Conservation (phyloP, 78 protist species). For the Dictyostelium capitatum region DNA sequence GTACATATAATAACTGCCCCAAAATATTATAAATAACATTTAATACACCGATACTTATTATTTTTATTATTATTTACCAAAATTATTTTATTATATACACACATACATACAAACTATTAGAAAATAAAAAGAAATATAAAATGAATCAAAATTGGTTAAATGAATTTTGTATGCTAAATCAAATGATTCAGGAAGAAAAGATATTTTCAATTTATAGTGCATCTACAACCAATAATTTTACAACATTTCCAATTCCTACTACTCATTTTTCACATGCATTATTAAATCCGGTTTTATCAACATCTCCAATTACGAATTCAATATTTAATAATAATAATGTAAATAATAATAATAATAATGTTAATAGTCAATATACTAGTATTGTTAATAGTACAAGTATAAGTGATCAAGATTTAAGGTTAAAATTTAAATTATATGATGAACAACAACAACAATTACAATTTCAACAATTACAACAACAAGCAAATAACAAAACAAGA, state of each 20-base stretch:
- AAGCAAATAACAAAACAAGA: not conserved
- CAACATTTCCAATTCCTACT: not conserved
- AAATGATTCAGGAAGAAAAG: slow-evolving; percentile 55
- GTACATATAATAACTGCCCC: no score
- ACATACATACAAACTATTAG: no score
- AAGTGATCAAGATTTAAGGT: not conserved
- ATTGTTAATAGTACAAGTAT: not conserved
- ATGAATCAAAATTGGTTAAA: not conserved
- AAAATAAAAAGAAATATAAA: not conserved
- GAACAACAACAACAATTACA: not conserved
- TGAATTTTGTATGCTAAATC: not conserved
- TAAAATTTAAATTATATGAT: not conserved
- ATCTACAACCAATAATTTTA: not conserved
- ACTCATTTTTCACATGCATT: not conserved
- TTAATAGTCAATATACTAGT: not conserved
- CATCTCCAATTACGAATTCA: not conserved
- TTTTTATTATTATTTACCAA: no score
- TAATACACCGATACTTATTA: no score
- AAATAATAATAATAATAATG: not conserved
- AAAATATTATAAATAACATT: no score
- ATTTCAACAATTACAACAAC: not conserved
- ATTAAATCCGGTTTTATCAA: not conserved
- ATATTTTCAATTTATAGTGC: slow-evolving; percentile 36
- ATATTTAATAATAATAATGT: no score
- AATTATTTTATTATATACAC: no score